Evolutionary conservation across 345 rosid species (phyloP), one percentile per base, ranked within the genome.

Genomic region (Microthlaspi erraticum): DNA sequence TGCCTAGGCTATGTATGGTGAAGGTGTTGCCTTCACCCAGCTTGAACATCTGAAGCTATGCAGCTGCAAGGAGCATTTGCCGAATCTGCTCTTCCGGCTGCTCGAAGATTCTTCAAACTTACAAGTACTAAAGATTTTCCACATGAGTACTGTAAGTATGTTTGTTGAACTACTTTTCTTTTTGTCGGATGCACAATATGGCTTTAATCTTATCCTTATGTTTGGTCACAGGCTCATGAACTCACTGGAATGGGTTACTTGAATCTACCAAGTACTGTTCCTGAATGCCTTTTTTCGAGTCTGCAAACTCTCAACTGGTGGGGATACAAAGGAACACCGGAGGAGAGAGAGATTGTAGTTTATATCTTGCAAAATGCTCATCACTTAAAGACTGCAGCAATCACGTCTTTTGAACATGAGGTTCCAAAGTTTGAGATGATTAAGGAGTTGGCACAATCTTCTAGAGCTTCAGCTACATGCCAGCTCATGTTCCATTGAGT

Each of bases 391-490:
- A 54, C 43, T 10, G 10, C 53, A 43, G 19, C 5, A 55, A 55
- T 67, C 62, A 1, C 0, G 6, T 42, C 7, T 17, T 1, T 1
- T 5, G 41, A 43, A 32, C 0, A 0, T 1, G 20, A 18, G 0
- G 14, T 43, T 32, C 20, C 19, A 9, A 32, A 32, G 18, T 6
- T 5, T 1, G 54, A 32, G 54, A 68, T 68, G 72, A 0, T 68
- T 8, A 43, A 68, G 63, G 44, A 67, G 54, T 33, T 68, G 63
- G 53, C 44, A 13, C 45, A 8, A 43, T 43, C 72, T 55, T 20
- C 72, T 32, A 43, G 72, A 68, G 72, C 72, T 68, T 68, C 64
- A 19, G 7, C 44, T 9, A 10, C 23, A 18, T 68, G 64, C 54
- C 45, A 68, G 33, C 64, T 68, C 45, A 20, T 43, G 11, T 68